These are phyloP conservation scores for Monilinia fructicola DNA, from an alignment of 2,329 filamentous ascomycete genomes.

Conservation along the genomic window DNA sequence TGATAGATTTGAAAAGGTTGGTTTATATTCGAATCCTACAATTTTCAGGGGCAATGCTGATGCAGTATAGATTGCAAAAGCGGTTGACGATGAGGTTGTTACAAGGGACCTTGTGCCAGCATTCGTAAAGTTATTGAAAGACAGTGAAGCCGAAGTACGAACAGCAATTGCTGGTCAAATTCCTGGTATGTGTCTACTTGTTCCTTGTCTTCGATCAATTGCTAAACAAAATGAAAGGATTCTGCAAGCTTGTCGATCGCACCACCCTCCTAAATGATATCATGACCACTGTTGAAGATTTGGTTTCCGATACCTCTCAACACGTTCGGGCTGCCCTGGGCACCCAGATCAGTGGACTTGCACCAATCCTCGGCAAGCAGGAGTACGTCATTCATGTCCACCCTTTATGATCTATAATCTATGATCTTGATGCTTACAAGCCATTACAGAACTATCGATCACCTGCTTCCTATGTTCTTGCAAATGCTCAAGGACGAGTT, in stretches of 20 bases:
- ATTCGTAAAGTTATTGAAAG: conserved; percentile 96
- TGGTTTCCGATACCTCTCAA: conserved; percentile 93
- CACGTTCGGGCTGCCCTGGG: conserved; percentile 94
- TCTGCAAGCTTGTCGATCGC: conserved; percentile 86
- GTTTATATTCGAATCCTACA: conserved; percentile 22
- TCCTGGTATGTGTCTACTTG: conserved; percentile 55
- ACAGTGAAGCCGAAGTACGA: conserved; percentile 95
- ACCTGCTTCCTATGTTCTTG: conserved; percentile 96
- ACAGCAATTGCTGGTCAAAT: conserved; percentile 97
- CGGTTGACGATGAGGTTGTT: conserved; percentile 95
- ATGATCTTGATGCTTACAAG: conserved; percentile 30
- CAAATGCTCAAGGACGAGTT: conserved; percentile 99
- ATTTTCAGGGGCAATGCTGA: conserved; percentile 25
- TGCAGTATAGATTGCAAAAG: conserved; percentile 79
- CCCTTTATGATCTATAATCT: neutral
- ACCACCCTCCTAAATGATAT: conserved; percentile 90
- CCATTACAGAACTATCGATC: conserved; percentile 76
- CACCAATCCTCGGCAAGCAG: conserved; percentile 95
- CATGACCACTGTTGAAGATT: conserved; percentile 92
- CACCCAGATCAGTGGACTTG: conserved; percentile 94
- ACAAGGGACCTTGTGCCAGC: conserved; percentile 90
- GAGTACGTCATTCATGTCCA: conserved; percentile 61
- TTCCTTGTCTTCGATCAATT: neutral
- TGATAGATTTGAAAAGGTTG: conserved; percentile 93
- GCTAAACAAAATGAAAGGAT: conserved; percentile 56